Evolutionary conservation across 208 protist genomes (phyloP).

Genomic region (Leishmania major): DNA sequence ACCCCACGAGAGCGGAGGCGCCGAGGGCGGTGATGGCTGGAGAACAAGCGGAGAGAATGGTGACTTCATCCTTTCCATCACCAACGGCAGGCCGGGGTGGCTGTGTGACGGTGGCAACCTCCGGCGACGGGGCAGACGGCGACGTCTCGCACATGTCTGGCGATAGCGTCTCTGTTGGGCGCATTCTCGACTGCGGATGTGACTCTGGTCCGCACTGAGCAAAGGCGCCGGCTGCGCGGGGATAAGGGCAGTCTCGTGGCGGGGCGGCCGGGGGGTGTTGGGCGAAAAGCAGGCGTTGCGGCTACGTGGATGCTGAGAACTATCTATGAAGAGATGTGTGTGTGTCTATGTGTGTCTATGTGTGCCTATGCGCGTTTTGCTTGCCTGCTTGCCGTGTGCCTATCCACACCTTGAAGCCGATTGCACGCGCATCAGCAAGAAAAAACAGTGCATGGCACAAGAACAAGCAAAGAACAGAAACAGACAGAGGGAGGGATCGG

Average conservation of each 20-base stretch:
- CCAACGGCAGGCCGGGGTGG: background rate
- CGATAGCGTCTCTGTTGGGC: background rate
- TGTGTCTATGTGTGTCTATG: background rate
- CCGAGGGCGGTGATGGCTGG: background rate
- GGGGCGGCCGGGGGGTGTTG: background rate
- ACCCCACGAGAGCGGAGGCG: background rate
- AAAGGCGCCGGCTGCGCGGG: background rate
- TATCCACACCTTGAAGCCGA: too few relatives aligned
- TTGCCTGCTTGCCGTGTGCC: background rate
- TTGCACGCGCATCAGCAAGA: background rate
- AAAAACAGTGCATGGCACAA: background rate
- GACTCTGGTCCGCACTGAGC: background rate
- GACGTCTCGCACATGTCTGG: background rate
- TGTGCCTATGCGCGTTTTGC: constrained; percentile 1
- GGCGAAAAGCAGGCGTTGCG: background rate
- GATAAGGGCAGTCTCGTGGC: background rate
- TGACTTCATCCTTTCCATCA: background rate
- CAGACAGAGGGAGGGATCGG: background rate
- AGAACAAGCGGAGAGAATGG: background rate
- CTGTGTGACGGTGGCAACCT: background rate
- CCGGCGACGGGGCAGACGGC: background rate
- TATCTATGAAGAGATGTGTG: constrained; percentile 2
- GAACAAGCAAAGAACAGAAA: background rate
- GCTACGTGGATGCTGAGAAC: background rate
- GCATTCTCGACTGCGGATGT: background rate